Conservation (phyloP, 805 yeast species). For the Zygoascus tannicola region DNA sequence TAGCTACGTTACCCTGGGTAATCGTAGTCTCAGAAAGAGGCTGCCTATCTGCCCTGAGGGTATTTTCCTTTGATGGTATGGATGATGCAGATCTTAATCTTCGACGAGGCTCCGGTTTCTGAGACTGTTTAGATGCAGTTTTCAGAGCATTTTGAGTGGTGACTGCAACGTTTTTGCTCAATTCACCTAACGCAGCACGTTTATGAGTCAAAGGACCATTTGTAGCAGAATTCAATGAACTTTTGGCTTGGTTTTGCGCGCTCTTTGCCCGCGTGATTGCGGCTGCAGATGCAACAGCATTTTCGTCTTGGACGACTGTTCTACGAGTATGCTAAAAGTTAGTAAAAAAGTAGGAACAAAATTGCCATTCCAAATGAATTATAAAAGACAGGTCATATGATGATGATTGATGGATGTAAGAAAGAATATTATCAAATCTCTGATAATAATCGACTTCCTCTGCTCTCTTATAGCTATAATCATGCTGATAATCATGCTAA, state of each 20-base stretch:
- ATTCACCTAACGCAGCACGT: constrained; percentile 4
- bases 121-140: too few species aligned
- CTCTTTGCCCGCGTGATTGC: background rate
- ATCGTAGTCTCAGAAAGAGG: too few species aligned
- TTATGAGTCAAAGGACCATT: constrained; percentile 1
- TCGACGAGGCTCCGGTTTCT: background rate
- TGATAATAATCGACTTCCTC: too few species aligned
- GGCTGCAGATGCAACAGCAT: background rate
- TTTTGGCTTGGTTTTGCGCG: background rate
- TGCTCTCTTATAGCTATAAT: too few species aligned
- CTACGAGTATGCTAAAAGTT: background rate
- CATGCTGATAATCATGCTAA: too few species aligned
- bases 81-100: background rate
- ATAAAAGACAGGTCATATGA: too few species aligned
- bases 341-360: too few species aligned
- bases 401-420: too few species aligned
- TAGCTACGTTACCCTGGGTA: background rate
- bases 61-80: background rate
- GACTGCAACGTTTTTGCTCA: constrained; percentile 2
- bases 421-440: too few species aligned
- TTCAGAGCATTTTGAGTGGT: constrained; percentile 2
- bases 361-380: too few species aligned
- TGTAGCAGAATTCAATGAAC: constrained; percentile 2
- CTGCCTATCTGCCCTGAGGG: too few species aligned
- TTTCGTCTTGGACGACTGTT: constrained; percentile 6